These are phyloP conservation scores for Alternaria arborescens DNA, from an alignment of 2,329 filamentous ascomycete species.

Conservation along the genomic window DNA sequence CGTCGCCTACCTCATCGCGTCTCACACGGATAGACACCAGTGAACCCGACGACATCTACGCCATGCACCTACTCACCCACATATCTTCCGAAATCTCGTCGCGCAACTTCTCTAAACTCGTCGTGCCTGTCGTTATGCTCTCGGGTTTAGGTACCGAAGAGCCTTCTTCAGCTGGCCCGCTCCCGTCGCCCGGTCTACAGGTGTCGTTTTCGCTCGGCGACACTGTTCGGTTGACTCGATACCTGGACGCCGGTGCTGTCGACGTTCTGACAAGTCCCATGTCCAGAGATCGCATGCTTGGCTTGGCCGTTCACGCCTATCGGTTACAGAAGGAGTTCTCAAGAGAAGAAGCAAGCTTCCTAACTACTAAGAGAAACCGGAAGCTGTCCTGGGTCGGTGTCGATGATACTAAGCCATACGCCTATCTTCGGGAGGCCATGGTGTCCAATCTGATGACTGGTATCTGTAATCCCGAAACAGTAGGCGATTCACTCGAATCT, in stretches of 20 bases:
- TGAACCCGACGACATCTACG: slow-evolving; percentile 54
- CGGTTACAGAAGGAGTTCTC: slow-evolving; percentile 79
- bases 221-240: slow-evolving; percentile 69
- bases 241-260: slow-evolving; percentile 83
- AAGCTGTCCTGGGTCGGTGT: slow-evolving; percentile 94
- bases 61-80: slow-evolving; percentile 54
- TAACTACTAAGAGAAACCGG: slow-evolving; percentile 76
- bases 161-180: slow-evolving; percentile 31
- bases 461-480: slow-evolving; percentile 77
- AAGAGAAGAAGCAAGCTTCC: slow-evolving; percentile 74
- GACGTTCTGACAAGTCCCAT: slow-evolving; percentile 87
- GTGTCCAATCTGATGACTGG: slow-evolving; percentile 89
- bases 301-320: slow-evolving; percentile 84
- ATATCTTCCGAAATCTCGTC: slow-evolving; percentile 54
- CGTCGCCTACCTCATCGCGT: slow-evolving; percentile 51
- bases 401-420: slow-evolving; percentile 83
- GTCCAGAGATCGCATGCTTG: slow-evolving; percentile 74
- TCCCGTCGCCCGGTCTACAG: slow-evolving; percentile 46
- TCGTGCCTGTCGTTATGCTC: slow-evolving; percentile 53
- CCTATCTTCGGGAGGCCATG: slow-evolving; percentile 91
- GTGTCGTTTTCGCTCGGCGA: slow-evolving; percentile 55
- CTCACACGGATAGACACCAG: slow-evolving; percentile 39
- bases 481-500: slow-evolving; percentile 68
- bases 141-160: slow-evolving; percentile 49
- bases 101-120: slow-evolving; percentile 50